Evolutionary conservation across 169 alveolate genomes (phyloP), one percentile per base, ranked within the genome.

Genomic region (Neospora caninum): DNA sequence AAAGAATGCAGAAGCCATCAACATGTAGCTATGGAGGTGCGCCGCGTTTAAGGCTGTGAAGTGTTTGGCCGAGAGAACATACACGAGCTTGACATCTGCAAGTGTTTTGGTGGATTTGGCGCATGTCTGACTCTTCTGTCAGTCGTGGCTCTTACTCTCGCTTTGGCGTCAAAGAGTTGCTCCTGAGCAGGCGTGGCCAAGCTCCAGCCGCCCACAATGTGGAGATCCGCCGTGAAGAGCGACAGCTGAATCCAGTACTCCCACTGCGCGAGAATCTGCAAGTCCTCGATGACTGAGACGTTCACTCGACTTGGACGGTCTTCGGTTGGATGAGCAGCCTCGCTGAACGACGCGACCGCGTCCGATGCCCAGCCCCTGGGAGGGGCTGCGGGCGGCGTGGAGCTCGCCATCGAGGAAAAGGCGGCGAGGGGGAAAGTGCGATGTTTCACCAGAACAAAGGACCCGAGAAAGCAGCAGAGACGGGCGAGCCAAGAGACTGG

Each of bases 161-260:
- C 95, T 39, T 94, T 91, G n/a, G 95, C 82, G n/a, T 94, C 95
- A 92, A 97, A 97, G 18, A 92, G 43, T 0, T 87, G 96, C 43
- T 95, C 96, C 43, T 95, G 95, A 4, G 95, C 98, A 39, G 91
- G 67, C 18, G 96, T 89, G 83, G 95, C 96, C 53, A 97, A 92
- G 80, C 89, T 84, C 97, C 98, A 96, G 13, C 96, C 98, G 69
- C 96, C 95, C 54, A 96, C 94, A 54, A 97, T 95, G 93, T 97
- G 98, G 80, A 97, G 95, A 69, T 97, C 98, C 31, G 98, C 95
- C 7, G 98, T 97, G 94, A 91, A 95, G 80, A 94, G 97, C 41
- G 98, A 97, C 58, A 97, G 96, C 95, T 97, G 98, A 64, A 97
- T 92, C 94, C 97, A 96, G 94, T 97, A 96, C 95, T 97, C 98